Evolutionary conservation across 768 basidiomycete species (phyloP), one percentile per base, ranked within the genome.

Genomic region (Rickenella mellea): DNA sequence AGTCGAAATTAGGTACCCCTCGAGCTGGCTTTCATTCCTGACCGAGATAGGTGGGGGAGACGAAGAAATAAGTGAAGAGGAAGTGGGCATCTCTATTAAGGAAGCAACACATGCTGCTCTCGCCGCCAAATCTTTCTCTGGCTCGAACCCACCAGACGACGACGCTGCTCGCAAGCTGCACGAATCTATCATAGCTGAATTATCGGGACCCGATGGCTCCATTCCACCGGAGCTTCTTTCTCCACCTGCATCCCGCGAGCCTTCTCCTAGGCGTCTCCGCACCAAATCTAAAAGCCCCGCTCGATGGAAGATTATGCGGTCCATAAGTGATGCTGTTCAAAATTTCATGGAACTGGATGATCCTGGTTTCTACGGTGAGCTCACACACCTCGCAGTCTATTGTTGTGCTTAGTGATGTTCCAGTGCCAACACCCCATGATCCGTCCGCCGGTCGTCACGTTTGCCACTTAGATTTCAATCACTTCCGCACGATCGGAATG

Each of bases 401-500:
- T 25, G 10, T 39, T 21, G 14, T 15, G 27, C 43, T 17, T 31
- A 20, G 25, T 38, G 32, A 7, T 29, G 8, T 22, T 32, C 3
- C 49, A 86, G 83, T 88, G 31, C 84, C 83, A 28, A 70, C 70
- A 2, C 69, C 80, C 15, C 65, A 74, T 46, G 85, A 86, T 57
- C 74, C 83, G 41, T 72, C 79, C 42, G 79, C 87, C 24, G 82
- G 85, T 40, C 75, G 85, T 46, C 85, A 83, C 55, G 80, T 96
- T 27, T 81, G 76, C 28, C 83, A 90, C 59, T 65, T 99, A 11
- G 89, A 90, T 55, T 99, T 99, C 55, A 93, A 90, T 52, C 91
- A 94, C 58, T 99, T 99, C 69, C 79, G 93, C 21, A 94, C 96
- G 20, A 91, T 94, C 43, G 94, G 94, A 0, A 92, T 97, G 80